Conservation (phyloP, 2,329 filamentous ascomycete species). For the Aureobasidium leucospermi region DNA sequence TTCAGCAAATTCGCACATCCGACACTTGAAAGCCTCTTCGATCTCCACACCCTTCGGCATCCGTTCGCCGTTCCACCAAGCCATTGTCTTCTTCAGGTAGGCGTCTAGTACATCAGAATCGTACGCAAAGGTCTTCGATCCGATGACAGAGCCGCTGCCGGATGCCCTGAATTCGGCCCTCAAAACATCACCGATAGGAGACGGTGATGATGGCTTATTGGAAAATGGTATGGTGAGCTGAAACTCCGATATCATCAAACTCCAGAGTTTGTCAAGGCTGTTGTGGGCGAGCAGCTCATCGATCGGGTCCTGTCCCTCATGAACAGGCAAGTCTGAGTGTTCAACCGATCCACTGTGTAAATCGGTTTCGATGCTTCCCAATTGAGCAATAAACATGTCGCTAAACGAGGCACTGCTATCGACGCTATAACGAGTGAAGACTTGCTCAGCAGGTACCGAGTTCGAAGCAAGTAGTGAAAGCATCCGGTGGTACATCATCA, state of each 20-base stretch:
- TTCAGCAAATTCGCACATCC: slow-evolving; percentile 73
- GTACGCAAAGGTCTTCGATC: slow-evolving; percentile 57
- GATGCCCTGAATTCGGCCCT: slow-evolving; percentile 48
- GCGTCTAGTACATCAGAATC: slow-evolving; percentile 54
- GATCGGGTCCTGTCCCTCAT: slow-evolving; percentile 38
- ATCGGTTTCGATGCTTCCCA: slow-evolving; percentile 59
- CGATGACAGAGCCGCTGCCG: slow-evolving; percentile 45
- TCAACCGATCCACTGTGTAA: slow-evolving; percentile 31
- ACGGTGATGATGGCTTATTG: slow-evolving; percentile 46
- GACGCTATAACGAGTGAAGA: slow-evolving; percentile 67
- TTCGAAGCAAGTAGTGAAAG: slow-evolving; percentile 68
- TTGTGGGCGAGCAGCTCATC: slow-evolving; percentile 51
- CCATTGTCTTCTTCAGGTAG: slow-evolving; percentile 64
- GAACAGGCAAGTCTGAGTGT: slow-evolving; percentile 17
- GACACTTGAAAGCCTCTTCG: slow-evolving; percentile 84
- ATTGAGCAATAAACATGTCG: slow-evolving; percentile 68
- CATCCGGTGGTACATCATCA: slow-evolving; percentile 83
- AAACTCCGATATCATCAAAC: slow-evolving; percentile 55
- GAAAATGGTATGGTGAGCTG: slow-evolving; percentile 30
- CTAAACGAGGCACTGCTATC: slow-evolving; percentile 62
- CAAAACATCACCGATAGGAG: slow-evolving; percentile 47
- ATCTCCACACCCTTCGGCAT: slow-evolving; percentile 67
- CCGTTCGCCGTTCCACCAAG: slow-evolving; percentile 81
- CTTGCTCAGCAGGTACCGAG: slow-evolving; percentile 57
- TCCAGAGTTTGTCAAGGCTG: slow-evolving; percentile 53